Evolutionary conservation across 805 yeast species (phyloP).

Genomic region (Candida yuanshanica): DNA sequence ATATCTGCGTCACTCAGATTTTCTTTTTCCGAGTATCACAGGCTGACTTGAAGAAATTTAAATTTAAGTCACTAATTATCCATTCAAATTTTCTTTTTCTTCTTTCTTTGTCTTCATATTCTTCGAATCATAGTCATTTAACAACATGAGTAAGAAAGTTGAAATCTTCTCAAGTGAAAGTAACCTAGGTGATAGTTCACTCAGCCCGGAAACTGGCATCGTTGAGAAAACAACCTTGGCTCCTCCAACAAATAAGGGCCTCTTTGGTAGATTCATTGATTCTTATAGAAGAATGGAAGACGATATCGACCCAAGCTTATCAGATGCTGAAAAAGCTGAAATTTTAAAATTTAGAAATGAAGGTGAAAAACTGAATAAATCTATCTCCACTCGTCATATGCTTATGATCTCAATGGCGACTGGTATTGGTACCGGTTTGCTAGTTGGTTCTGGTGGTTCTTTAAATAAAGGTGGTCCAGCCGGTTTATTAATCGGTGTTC

Average conservation of each 20-base stretch:
- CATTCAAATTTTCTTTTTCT: background rate
- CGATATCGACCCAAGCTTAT: slow-evolving; percentile 34
- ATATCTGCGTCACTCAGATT: background rate
- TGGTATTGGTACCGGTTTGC: slow-evolving; percentile 73
- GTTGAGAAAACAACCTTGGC: slow-evolving; percentile 14
- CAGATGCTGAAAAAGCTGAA: slow-evolving; percentile 35
- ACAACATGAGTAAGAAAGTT: slow-evolving; percentile 5
- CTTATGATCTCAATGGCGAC: slow-evolving; percentile 80
- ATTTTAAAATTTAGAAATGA: slow-evolving; percentile 16
- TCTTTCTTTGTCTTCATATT: background rate
- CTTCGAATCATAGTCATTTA: background rate
- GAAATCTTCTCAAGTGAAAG: slow-evolving; percentile 3
- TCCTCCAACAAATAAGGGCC: slow-evolving; percentile 1
- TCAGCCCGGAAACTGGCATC: slow-evolving; percentile 16
- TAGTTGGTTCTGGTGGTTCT: slow-evolving; percentile 51
- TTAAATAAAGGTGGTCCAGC: slow-evolving; percentile 42
- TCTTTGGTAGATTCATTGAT: slow-evolving; percentile 27
- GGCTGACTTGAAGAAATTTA: background rate
- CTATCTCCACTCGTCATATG: slow-evolving; percentile 47
- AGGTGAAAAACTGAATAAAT: slow-evolving; percentile 32
- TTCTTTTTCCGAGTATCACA: background rate
- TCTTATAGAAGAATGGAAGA: slow-evolving; percentile 29
- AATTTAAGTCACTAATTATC: background rate
- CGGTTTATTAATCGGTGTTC: slow-evolving; percentile 48
- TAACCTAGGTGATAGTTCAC: slow-evolving; percentile 18